Evolutionary conservation across 129 eudicot genomes (phyloP).

Genomic region (Flaveria trinervia): DNA sequence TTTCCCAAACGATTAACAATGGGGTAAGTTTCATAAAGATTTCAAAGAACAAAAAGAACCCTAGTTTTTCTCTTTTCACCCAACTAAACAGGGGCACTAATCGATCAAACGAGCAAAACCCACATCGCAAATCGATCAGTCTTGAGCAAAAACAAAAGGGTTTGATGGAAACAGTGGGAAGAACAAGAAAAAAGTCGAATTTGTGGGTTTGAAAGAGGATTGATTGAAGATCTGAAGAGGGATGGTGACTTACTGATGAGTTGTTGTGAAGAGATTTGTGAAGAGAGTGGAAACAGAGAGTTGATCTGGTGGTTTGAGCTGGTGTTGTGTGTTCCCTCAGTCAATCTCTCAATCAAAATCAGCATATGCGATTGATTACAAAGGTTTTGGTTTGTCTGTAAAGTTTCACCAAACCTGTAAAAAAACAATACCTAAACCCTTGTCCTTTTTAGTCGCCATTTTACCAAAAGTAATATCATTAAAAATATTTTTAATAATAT

Average conservation of each 20-base stretch:
- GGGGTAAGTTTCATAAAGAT: neutral
- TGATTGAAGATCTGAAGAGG: slow-evolving; percentile 37
- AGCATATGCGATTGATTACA: slow-evolving; percentile 6
- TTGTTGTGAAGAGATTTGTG: neutral
- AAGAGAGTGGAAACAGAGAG: slow-evolving; percentile 17
- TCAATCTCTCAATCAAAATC: slow-evolving; percentile 28
- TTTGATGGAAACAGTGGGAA: slow-evolving; percentile 23
- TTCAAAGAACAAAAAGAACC: slow-evolving; percentile 14
- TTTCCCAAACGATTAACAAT: neutral
- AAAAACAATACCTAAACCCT: slow-evolving; percentile 12
- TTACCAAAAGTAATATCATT: neutral
- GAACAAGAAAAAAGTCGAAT: slow-evolving; percentile 17
- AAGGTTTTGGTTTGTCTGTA: neutral
- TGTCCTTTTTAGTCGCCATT: neutral
- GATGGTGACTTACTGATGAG: slow-evolving; percentile 26
- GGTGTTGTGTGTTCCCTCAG: neutral
- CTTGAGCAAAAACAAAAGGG: slow-evolving; percentile 32
- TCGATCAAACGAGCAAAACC: slow-evolving; percentile 6
- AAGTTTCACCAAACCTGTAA: slow-evolving; percentile 28
- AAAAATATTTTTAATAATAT: neutral
- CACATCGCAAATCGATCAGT: slow-evolving; percentile 26
- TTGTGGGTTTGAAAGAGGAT: slow-evolving; percentile 17
- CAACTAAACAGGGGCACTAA: slow-evolving; percentile 33
- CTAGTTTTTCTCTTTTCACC: slow-evolving; percentile 25
- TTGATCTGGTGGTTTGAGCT: slow-evolving; percentile 17